Base-by-base conservation (phyloP, 257 asterid species). In the Prunella vulgaris region DNA sequence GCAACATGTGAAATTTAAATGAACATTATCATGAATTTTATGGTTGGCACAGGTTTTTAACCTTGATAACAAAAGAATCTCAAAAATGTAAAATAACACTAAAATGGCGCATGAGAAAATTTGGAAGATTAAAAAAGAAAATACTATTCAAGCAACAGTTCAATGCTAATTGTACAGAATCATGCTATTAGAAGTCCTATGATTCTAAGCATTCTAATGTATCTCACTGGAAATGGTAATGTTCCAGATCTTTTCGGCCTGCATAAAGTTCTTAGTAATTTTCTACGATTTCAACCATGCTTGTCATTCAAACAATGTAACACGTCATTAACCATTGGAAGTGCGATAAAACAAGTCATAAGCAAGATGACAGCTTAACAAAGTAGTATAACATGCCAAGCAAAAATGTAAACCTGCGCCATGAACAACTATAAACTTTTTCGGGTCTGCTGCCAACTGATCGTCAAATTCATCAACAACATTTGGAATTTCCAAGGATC, bases 351-450 rank as follows among this genome's bases (percentile, higher is more conserved):
- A 48, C 37, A 40, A 68, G 28, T 52, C 53, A 54, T 33, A 59
- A 52, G 62, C 30, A 35, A 68, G 27, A 35, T 24, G 13, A 32
- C 30, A 28, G 64, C 49, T 74, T 25, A 57, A 60, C 42, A 17
- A 17, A 60, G 53, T 64, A 25, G 60, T 2, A 65, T 40, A 76
- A 51, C 44, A 48, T 75, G 74, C 17, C 63, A 58, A 69, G 70
- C 48, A 24, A n/a, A n/a, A n/a, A n/a, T n/a, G n/a, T n/a, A n/a
- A 66, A 93, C 99, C 99, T 87, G 99, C 97, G 53, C 99, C 99
- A 37, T 93, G 99, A 77, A 90, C 97, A 70, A 90, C 87, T 27
- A 93, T 64, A 66, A 86, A 85, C 70, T 76, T 83, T 73, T 83
- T 82, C 59, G 86, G 72, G 46, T 82, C 84, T 5, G 67, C 53